These are phyloP conservation scores for Arthrinium puccinioides DNA, from an alignment of 2,329 filamentous ascomycete genomes.

Conservation along the genomic window DNA sequence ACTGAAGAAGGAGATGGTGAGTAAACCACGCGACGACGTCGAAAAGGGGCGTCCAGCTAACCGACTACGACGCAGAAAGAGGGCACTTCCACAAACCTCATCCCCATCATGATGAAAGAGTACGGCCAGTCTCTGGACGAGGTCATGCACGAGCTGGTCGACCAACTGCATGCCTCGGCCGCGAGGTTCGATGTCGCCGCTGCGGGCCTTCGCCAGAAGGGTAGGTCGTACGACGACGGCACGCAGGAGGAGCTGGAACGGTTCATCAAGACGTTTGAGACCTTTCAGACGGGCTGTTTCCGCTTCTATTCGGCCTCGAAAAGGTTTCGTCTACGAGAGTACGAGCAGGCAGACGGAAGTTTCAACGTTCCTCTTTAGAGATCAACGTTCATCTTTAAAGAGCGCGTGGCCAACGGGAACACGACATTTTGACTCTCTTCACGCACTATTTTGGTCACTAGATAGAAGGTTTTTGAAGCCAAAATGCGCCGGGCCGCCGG, in stretches of 20 bases:
- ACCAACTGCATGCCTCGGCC: conserved; percentile 11
- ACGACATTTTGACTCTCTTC: too few relatives aligned
- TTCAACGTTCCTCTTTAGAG: conserved; percentile 9
- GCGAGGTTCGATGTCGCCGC: conserved; percentile 9
- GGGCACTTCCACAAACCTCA: conserved; percentile 9
- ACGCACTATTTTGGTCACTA: too few relatives aligned
- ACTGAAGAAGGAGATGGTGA: conserved; percentile 12
- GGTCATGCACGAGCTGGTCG: conserved; percentile 6
- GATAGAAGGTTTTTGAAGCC: too few relatives aligned
- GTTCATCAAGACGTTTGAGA: conserved; percentile 10
- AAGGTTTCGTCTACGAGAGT: conserved; percentile 8
- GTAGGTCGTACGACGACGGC: conserved; percentile 1
- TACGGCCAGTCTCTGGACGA: conserved; percentile 5
- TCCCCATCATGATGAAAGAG: conserved; percentile 10
- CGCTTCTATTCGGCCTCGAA: conserved; percentile 9
- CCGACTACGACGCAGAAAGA: conserved; percentile 5
- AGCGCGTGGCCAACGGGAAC: too few relatives aligned
- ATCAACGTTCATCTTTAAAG: too few relatives aligned
- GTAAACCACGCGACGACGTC: background rate
- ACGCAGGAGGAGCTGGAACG: conserved; percentile 4
- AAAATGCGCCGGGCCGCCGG: too few relatives aligned
- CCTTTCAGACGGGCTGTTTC: conserved; percentile 13
- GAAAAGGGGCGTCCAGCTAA: background rate
- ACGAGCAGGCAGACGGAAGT: conserved; percentile 9
- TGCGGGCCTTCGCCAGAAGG: conserved; percentile 7